A percentile compares a stretch with the other conserved stretches of the same genome.
These are phyloP conservation scores for Chalciporus sp. DNA, from an alignment of 1,284 basidiomycete genomes.

Conservation along the genomic window DNA sequence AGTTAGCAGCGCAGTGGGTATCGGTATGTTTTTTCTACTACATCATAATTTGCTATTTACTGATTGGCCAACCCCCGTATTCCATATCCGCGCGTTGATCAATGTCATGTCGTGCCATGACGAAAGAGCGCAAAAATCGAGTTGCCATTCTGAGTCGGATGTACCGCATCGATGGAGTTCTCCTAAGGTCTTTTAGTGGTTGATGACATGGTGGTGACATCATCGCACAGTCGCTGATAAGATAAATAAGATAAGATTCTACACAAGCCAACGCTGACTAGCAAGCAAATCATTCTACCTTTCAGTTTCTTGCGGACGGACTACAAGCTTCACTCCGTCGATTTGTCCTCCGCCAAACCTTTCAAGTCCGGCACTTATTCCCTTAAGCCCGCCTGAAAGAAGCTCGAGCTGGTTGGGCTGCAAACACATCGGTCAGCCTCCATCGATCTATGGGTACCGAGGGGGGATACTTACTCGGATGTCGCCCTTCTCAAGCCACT, in stretches of 20 bases:
- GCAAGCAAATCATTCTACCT: conserved; percentile 25
- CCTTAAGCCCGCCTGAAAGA: conserved; percentile 32
- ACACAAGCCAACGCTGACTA: conserved; percentile 22
- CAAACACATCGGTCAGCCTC: conserved; percentile 3
- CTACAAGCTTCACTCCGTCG: conserved; percentile 35
- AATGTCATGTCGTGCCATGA: conserved; percentile 31
- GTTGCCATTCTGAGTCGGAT: conserved; percentile 33
- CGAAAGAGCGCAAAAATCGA: conserved; percentile 32
- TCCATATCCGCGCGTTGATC: conserved; percentile 28
- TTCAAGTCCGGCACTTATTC: conserved; percentile 33
- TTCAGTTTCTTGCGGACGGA: conserved; percentile 37
- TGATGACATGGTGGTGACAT: conserved; percentile 20
- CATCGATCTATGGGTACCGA: neutral
- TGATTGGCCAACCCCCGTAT: conserved; percentile 33
- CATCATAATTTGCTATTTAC: conserved; percentile 28
- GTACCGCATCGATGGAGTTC: conserved; percentile 33
- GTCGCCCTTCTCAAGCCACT: conserved; percentile 39
- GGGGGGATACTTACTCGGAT: conserved; percentile 29
- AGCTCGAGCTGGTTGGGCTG: conserved; percentile 33
- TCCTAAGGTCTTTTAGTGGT: conserved; percentile 28
- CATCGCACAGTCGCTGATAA: conserved; percentile 26
- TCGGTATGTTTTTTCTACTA: conserved; percentile 16
- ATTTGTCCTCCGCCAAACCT: conserved; percentile 35
- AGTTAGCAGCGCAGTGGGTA: conserved; percentile 10
- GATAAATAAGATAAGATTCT: conserved; percentile 23